phyloP scores from a whole-genome alignment of 768 basidiomycete species.

The Rhizopogon rudus region DNA sequence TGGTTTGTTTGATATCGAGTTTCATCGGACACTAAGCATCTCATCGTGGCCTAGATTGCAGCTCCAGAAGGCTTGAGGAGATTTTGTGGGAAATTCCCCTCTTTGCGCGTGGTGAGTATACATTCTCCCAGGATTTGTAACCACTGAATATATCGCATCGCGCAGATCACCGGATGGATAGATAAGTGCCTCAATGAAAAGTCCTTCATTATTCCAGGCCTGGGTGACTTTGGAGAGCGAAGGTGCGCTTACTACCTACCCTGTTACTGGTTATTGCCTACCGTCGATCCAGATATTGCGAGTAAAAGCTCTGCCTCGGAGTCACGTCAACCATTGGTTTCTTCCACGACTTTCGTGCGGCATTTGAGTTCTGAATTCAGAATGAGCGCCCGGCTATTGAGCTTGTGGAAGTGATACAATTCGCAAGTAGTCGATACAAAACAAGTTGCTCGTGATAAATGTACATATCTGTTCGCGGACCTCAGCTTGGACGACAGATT shows the following conservation, averaged over 20 bases:
- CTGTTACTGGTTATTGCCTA: background rate
- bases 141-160: background rate
- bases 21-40: background rate
- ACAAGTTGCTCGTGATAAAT: background rate
- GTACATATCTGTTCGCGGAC: background rate
- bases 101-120: background rate
- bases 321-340: background rate
- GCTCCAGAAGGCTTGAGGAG: conserved; percentile 84
- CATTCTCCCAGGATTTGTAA: background rate
- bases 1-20: conserved; percentile 43
- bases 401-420: background rate
- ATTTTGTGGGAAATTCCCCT: conserved; percentile 68
- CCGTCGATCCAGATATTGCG: background rate
- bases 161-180: conserved; percentile 91
- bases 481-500: background rate
- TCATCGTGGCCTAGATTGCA: conserved; percentile 53
- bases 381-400: background rate
- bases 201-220: conserved; percentile 86
- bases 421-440: background rate
- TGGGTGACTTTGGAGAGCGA: conserved; percentile 97
- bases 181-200: conserved; percentile 89
- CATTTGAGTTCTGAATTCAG: background rate
- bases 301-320: background rate
- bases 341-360: background rate
- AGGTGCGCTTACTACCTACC: conserved; percentile 39